phyloP scores from a whole-genome alignment of 805 yeast species.

The Danielia oregonensis region DNA sequence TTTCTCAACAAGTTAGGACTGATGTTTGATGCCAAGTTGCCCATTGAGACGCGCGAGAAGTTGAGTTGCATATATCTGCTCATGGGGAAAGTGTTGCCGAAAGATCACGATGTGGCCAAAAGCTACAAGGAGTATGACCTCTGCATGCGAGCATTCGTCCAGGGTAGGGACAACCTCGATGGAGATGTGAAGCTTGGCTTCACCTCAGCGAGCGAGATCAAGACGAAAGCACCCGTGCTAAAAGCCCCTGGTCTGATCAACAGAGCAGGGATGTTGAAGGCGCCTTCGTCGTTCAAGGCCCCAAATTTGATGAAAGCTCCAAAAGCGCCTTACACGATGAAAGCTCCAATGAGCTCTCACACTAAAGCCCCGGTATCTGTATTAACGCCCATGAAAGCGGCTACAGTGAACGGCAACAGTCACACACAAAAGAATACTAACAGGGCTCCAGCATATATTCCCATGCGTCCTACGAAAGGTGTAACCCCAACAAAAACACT shows the following conservation, averaged over 20 bases:
- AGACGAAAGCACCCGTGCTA: neutral
- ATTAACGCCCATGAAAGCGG: neutral
- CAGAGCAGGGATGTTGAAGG: too few relatives aligned
- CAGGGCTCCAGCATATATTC: slow-evolving; percentile 9
- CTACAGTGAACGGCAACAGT: too few relatives aligned
- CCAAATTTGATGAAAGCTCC: too few relatives aligned
- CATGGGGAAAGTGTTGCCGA: neutral
- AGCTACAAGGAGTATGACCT: slow-evolving; percentile 13
- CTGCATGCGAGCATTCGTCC: slow-evolving; percentile 9
- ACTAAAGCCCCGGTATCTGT: neutral
- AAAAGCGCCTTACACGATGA: too few relatives aligned
- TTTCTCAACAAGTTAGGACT: slow-evolving; percentile 22
- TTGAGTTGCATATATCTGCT: neutral
- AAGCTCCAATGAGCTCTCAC: too few relatives aligned
- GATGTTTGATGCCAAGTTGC: slow-evolving; percentile 8
- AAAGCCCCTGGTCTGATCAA: too few relatives aligned
- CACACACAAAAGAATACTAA: too few relatives aligned
- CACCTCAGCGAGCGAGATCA: slow-evolving; percentile 1
- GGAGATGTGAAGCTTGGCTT: slow-evolving; percentile 3
- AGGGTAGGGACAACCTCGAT: slow-evolving; percentile 7
- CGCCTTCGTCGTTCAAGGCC: too few relatives aligned
- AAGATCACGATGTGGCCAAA: slow-evolving; percentile 4
- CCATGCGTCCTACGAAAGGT: slow-evolving; percentile 2
- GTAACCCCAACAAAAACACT: too few relatives aligned
- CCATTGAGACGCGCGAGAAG: neutral